These are phyloP conservation scores for Domatiomyces catenatus DNA, from an alignment of 2,329 filamentous ascomycete species.

Conservation along the genomic window DNA sequence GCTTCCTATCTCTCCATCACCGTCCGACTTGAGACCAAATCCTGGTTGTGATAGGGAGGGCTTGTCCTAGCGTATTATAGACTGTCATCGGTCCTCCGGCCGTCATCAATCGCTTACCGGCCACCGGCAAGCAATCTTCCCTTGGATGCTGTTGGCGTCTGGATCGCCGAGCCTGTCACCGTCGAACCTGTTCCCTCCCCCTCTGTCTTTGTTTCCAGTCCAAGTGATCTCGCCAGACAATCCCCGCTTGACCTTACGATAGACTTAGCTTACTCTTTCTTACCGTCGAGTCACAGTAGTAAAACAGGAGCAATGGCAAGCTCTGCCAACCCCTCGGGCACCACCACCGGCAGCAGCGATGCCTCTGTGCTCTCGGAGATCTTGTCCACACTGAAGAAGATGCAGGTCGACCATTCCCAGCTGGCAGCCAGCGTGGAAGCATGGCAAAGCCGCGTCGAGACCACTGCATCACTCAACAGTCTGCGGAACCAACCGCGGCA, in stretches of 20 bases:
- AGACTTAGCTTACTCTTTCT: not conserved
- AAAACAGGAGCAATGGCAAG: not conserved
- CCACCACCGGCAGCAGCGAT: not conserved
- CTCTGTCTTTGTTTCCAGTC: not conserved
- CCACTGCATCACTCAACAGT: slow-evolving; percentile 43
- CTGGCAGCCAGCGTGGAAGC: slow-evolving; percentile 43
- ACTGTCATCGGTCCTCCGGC: not conserved
- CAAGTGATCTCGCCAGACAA: not conserved
- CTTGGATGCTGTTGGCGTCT: not conserved
- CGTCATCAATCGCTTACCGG: not conserved
- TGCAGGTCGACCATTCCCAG: slow-evolving; percentile 41
- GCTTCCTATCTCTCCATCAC: not conserved
- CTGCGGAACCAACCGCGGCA: slow-evolving; percentile 6
- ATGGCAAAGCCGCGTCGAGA: slow-evolving; percentile 47
- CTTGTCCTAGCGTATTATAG: not conserved
- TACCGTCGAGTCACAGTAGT: not conserved
- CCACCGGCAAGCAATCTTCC: not conserved
- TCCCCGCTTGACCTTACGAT: not conserved
- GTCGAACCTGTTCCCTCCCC: not conserved
- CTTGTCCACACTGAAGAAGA: slow-evolving; percentile 37
- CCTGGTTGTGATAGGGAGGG: not conserved
- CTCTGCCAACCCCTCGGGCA: not conserved
- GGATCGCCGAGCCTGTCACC: not conserved
- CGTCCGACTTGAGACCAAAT: not conserved
- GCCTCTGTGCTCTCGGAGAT: slow-evolving; percentile 30